Conservation (phyloP, 805 yeast genomes). For the Pichia insulana region DNA sequence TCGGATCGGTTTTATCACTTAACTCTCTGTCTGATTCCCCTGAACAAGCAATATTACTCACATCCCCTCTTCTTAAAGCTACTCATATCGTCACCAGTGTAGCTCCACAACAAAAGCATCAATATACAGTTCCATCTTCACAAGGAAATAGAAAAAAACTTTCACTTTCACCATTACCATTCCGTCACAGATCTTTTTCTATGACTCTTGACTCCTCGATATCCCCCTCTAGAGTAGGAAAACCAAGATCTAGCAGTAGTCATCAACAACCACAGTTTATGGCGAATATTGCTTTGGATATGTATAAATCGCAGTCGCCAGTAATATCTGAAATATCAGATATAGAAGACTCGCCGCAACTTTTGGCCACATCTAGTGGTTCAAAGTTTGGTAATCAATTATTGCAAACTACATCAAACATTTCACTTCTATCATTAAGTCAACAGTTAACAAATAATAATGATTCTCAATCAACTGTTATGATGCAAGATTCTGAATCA, state of each 20-base stretch:
- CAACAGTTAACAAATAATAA: conserved; percentile 12
- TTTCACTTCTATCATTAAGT: conserved; percentile 28
- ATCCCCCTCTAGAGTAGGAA: neutral
- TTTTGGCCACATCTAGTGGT: conserved; percentile 30
- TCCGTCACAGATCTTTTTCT: neutral
- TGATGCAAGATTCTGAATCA: neutral
- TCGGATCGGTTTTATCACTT: conserved; percentile 1
- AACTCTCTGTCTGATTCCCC: conserved; percentile 4
- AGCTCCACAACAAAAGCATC: neutral
- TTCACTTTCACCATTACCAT: conserved; percentile 2
- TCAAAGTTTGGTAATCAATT: conserved; percentile 25
- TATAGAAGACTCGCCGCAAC: conserved; percentile 21
- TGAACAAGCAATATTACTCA: neutral
- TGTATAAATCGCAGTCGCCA: neutral
- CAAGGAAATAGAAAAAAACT: neutral
- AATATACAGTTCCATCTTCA: neutral
- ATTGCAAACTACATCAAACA: conserved; percentile 29
- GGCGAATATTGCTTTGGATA: conserved; percentile 1
- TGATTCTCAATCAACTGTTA: neutral
- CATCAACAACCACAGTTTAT: neutral
- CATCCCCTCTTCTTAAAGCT: neutral
- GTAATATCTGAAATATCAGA: neutral
- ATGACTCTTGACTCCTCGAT: conserved; percentile 1
- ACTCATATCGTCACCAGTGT: neutral
- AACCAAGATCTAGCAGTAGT: too few relatives aligned